phyloP scores from a whole-genome alignment of 306 rosid genomes.

The Myrica gale region DNA sequence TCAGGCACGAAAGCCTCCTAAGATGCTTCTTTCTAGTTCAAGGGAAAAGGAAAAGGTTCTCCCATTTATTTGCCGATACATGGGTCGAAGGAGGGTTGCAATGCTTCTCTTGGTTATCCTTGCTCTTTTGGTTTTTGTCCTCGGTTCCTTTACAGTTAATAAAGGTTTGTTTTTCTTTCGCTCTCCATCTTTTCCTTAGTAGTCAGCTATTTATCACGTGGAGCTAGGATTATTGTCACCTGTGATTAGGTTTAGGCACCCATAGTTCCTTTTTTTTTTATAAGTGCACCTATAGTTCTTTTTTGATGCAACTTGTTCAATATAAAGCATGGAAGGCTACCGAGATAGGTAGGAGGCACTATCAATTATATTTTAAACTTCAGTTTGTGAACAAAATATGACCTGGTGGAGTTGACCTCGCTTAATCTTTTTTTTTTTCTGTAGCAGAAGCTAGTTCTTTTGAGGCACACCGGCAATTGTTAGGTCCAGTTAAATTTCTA shows the following conservation, averaged over 20 bases:
- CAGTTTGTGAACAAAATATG: slow-evolving; percentile 5
- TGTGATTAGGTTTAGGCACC: slow-evolving; percentile 8
- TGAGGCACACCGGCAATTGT: slow-evolving; percentile 9
- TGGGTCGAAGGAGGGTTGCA: slow-evolving; percentile 68
- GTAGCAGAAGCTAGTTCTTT: slow-evolving; percentile 9
- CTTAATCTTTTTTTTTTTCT: slow-evolving; percentile 15
- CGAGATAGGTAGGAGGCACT: not conserved
- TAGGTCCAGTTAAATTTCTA: not conserved
- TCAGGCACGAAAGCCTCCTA: slow-evolving; percentile 66
- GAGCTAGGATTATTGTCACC: slow-evolving; percentile 9
- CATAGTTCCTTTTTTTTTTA: not conserved
- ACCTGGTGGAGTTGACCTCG: slow-evolving; percentile 16
- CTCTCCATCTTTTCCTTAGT: not conserved
- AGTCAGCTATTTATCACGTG: not conserved
- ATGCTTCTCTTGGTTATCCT: slow-evolving; percentile 73
- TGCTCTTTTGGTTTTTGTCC: slow-evolving; percentile 65
- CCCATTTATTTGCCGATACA: slow-evolving; percentile 50
- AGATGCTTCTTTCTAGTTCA: slow-evolving; percentile 52
- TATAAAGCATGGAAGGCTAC: not conserved
- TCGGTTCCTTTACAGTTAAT: slow-evolving; percentile 59
- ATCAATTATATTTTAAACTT: not conserved
- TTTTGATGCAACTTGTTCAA: not conserved
- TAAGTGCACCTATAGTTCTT: not conserved
- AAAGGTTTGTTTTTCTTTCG: slow-evolving; percentile 52
- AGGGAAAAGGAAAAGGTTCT: slow-evolving; percentile 80